Conservation (phyloP, 2,329 filamentous ascomycete species). For the Exophiala calicioides region DNA sequence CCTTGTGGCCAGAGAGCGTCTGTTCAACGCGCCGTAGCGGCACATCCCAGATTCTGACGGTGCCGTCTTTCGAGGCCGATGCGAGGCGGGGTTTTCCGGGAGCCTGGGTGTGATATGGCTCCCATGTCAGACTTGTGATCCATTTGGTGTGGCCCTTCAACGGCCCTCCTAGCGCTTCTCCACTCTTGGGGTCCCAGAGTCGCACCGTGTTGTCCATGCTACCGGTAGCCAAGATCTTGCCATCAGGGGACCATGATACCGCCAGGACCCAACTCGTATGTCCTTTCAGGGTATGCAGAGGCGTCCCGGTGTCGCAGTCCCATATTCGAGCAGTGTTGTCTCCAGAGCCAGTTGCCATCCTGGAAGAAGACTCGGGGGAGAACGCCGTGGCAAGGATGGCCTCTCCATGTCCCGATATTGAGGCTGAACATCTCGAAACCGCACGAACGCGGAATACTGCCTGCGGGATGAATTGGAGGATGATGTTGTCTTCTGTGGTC, state of each 20-base stretch:
- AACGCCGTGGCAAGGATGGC: conserved; percentile 86
- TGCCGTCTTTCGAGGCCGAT: conserved; percentile 85
- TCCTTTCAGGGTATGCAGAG: conserved; percentile 79
- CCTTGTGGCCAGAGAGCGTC: conserved; percentile 84
- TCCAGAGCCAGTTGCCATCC: conserved; percentile 84
- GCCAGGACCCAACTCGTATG: conserved; percentile 89
- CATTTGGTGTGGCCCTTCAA: conserved; percentile 87
- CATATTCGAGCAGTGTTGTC: conserved; percentile 90
- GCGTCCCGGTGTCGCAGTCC: conserved; percentile 93
- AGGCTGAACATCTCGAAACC: conserved; percentile 84
- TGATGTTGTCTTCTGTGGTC: conserved; percentile 62
- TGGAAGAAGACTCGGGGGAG: conserved; percentile 73
- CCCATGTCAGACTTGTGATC: conserved; percentile 86
- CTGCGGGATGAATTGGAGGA: conserved; percentile 72
- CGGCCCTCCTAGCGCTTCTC: conserved; percentile 68
- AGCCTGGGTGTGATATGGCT: conserved; percentile 83
- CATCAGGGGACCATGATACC: conserved; percentile 85
- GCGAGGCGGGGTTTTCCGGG: conserved; percentile 75
- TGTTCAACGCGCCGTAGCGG: conserved; percentile 76
- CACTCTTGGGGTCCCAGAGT: conserved; percentile 79
- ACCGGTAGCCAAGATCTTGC: conserved; percentile 77
- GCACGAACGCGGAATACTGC: conserved; percentile 92
- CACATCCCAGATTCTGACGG: conserved; percentile 82
- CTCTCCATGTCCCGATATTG: conserved; percentile 87
- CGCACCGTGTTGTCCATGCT: conserved; percentile 92